Base-by-base conservation (phyloP, 1,284 basidiomycete species). In the Cryptococcus sp. region DNA sequence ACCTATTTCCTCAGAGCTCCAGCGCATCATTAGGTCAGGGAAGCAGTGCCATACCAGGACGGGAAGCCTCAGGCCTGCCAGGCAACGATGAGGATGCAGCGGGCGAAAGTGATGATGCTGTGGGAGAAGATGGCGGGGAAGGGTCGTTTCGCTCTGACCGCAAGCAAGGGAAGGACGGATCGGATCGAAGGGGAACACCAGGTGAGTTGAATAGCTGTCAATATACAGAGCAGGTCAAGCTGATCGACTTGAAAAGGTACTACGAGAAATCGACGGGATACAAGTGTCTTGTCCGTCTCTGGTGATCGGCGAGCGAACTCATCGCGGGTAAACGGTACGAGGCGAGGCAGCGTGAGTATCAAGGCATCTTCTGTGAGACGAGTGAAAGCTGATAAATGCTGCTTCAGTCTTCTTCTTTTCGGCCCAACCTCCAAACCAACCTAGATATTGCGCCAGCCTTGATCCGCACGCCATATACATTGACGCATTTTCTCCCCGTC, bases 391-490 rank as follows among this genome's bases (percentile, higher is more conserved):
- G 27, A 23, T 13, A 19, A 42, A 45, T 55, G 19, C 48, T 41
- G 15, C 41, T 6, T 17, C 54, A 71, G 70, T 65, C 72, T 35
- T 66, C 69, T 54, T 65, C 71, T 1, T 71, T 71, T 62, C 72
- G 75, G 27, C 72, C 72, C 42, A 71, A 70, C 41, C 71, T 77
- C 49, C 64, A 67, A 50, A 73, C 69, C 23, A 69, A 64, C 43
- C 64, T 76, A 57, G 73, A 78, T 22, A 60, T 50, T 41, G 60
- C 69, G 43, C 84, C 85, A 5, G 91, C 91, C 0, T 83, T 95
- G 35, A 74, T 86, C 13, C 86, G 93, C n/a, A 91, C 89, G 0
- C 81, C 86, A 0, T 83, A 86, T 60, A 84, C 86, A 25, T 95
- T 95, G 91, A 68, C 64, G 43, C 66, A 70, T 43, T 69, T 65